Base-by-base conservation (phyloP, 495 filamentous ascomycete species). In the Hypoxylon trugodes region DNA sequence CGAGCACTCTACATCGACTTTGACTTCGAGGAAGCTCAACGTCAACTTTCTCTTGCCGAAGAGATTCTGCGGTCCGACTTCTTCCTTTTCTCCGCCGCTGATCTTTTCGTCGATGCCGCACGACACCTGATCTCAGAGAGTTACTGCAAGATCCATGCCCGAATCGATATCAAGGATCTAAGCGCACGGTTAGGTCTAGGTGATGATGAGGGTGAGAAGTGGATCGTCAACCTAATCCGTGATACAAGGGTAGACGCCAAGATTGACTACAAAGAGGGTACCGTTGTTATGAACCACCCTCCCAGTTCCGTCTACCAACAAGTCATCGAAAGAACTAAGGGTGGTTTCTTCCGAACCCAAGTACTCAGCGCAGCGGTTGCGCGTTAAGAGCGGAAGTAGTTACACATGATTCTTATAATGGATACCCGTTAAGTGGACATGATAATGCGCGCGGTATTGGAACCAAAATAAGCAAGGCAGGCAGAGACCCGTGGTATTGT, bases 61-160 rank as follows among this genome's bases (percentile, higher is more conserved):
- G 90, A 95, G 73, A 90, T 98, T 41, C 81, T 97, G 32, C 89
- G 90, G 62, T 87, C 88, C 64, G 95, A 98, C 77, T 97, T 98
- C 86, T 98, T 98, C 88, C 86, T 98, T 24, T 86, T 89, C 45
- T 86, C 86, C 28, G 82, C 90, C 4, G 88, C 92, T 8, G 94
- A 97, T 71, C 82, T 87, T 13, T 98, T 98, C 71, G 91, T 98
- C 59, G 96, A 98, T 70, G 88, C 91, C 46, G 95, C 95, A 33
- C 82, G 95, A 65, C 95, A 98, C 80, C 79, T 98, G 48, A 97
- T 98, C 76, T 98, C 93, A 6, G 95, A 98, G 82, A 89, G 85
- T 74, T 98, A 98, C 83, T 98, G 96, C 90, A 98, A 98, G 86
- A 98, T 98, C 72, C 95, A 97, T 78, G 91, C 97, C 62, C 86